Conservation (phyloP, 1,284 basidiomycete genomes). For the Wallemia hederae region DNA sequence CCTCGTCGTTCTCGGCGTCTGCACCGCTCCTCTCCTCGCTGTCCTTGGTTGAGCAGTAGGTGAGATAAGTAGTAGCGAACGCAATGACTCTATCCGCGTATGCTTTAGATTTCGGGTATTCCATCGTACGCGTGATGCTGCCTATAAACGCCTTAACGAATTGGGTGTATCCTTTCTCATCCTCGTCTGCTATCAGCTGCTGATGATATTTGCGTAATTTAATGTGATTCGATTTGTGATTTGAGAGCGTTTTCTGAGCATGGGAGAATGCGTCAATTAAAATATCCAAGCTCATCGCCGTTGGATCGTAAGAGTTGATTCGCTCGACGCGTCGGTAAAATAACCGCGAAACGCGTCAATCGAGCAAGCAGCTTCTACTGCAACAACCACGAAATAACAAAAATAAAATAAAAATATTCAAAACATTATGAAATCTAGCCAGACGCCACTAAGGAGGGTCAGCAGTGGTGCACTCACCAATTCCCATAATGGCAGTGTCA, state of each 20-base stretch:
- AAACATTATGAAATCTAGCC: no score
- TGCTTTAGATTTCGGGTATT: constrained; percentile 53
- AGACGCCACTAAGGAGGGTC: background rate
- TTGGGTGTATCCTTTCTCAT: constrained; percentile 40
- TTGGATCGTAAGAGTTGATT: background rate
- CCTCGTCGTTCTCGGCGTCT: constrained; percentile 23
- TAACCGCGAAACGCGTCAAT: no score
- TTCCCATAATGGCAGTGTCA: background rate
- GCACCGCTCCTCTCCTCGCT: constrained; percentile 14
- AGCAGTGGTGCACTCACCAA: background rate
- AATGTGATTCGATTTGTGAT: constrained; percentile 73
- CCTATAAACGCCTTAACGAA: constrained; percentile 49
- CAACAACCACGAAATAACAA: no score
- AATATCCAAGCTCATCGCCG: background rate
- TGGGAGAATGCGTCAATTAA: constrained; percentile 31
- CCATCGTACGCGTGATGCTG: constrained; percentile 37
- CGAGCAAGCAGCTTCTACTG: no score
- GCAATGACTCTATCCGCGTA: constrained; percentile 55
- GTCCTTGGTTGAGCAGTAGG: constrained; percentile 19
- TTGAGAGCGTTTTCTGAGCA: constrained; percentile 49
- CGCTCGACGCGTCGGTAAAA: background rate
- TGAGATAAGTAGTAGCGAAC: constrained; percentile 56
- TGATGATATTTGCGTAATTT: constrained; percentile 54
- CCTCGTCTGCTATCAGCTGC: constrained; percentile 26
- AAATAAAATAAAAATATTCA: no score